These are phyloP conservation scores for Daphne laureola DNA, from an alignment of 441 rosid genomes.

Conservation along the genomic window DNA sequence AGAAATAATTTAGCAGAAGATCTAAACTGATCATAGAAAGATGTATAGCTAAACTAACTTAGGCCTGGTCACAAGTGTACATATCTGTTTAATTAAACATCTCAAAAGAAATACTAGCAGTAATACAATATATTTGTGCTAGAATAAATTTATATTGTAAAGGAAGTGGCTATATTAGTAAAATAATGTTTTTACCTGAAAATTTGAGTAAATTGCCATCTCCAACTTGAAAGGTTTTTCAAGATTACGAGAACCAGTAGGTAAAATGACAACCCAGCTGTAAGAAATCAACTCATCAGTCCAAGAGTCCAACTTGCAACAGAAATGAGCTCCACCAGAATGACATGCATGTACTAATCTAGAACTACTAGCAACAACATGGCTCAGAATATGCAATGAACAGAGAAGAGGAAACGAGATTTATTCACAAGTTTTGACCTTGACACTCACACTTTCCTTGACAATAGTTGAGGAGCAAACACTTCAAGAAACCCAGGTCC, in stretches of 20 bases:
- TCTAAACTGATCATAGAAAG: constrained; percentile 1
- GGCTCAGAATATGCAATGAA: not conserved
- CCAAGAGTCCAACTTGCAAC: constrained; percentile 3
- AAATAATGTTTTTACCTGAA: constrained; percentile 39
- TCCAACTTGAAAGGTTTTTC: constrained; percentile 74
- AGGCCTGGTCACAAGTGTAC: not conserved
- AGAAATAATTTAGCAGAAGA: not conserved
- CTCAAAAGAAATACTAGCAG: not conserved
- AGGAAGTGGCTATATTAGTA: constrained; percentile 6
- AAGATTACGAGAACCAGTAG: constrained; percentile 70
- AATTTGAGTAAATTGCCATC: constrained; percentile 64
- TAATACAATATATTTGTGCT: too few relatives aligned
- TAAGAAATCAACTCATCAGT: constrained; percentile 17
- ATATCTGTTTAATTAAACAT: too few relatives aligned
- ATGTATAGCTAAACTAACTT: not conserved
- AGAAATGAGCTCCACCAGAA: constrained; percentile 7
- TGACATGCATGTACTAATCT: not conserved
- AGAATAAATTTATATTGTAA: too few relatives aligned
- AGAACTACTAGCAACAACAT: not conserved
- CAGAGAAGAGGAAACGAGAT: not conserved
- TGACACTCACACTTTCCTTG: constrained; percentile 74
- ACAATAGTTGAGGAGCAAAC: constrained; percentile 70
- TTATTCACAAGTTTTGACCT: constrained; percentile 1
- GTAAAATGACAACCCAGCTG: constrained; percentile 87
- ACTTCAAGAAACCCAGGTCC: constrained; percentile 82